Evolutionary conservation across 257 asterid genomes (phyloP), one percentile per base, ranked within the genome.

Genomic region (Capsicum chinense): DNA sequence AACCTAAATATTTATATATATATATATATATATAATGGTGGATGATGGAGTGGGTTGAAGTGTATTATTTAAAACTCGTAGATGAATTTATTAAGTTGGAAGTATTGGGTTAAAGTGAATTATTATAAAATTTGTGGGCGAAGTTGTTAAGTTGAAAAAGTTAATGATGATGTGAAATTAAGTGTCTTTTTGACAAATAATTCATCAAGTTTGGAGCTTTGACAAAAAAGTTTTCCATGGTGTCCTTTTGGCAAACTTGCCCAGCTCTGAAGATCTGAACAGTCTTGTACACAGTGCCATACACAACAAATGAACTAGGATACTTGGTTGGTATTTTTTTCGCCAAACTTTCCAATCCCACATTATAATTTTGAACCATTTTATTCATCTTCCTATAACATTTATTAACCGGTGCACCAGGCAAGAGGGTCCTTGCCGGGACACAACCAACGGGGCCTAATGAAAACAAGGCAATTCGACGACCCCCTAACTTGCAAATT

Each of bases 371-470:
- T 87, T 89, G 90, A 4, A 90, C 93, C 95, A 94, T 94, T 12
- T 82, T 89, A 17, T 94, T 93, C 95, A 94, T 91, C 85, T 90
- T 93, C 0, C 94, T 93, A 12, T 85, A 90, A 83, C 97, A 94
- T 82, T 70, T 89, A 3, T 82, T 35, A 5, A 80, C 78, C 0
- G 98, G 97, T 48, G 93, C 93, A 56, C 91, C 91, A 0, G 92
- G 97, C 81, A 94, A 80, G 12, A 86, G 86, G 6, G 92, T 64
- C 82, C 98, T 85, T 0, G 95, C 97, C 0, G 95, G 97, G 13
- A 93, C 95, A 66, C 98, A 94, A 12, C 98, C 98, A 3, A 94
- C 97, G 0, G 98, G 98, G 12, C 97, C 95, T 10, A 94, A 85
- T 0, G 93, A 91, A 85, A 92, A 93, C 9, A 93, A 1, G 0